Conservation (phyloP, 2,329 filamentous ascomycete genomes). For the Talaromyces sp. region DNA sequence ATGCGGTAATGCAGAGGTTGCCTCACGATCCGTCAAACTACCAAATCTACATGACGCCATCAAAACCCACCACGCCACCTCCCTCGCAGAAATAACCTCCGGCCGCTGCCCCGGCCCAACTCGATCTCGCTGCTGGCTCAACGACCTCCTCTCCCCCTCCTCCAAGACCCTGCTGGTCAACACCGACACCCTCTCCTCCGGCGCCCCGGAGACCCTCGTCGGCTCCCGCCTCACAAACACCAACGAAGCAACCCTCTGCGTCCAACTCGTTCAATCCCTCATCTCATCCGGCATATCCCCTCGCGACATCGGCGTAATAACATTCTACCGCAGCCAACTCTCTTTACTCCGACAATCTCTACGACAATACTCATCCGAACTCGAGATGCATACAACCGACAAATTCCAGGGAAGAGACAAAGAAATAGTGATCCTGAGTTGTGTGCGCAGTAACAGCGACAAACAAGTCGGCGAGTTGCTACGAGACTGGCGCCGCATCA, state of each 20-base stretch:
- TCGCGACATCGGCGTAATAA: slow-evolving; percentile 86
- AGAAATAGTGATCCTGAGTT: slow-evolving; percentile 80
- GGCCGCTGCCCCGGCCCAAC: slow-evolving; percentile 56
- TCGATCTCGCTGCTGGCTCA: slow-evolving; percentile 68
- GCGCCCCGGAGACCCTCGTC: slow-evolving; percentile 62
- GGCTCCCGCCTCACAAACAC: slow-evolving; percentile 87
- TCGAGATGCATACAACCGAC: slow-evolving; percentile 96
- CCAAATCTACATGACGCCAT: slow-evolving; percentile 64
- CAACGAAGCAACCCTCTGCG: slow-evolving; percentile 73
- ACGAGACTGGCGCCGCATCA: slow-evolving; percentile 88
- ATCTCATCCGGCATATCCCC: slow-evolving; percentile 72
- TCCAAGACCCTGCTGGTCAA: slow-evolving; percentile 84
- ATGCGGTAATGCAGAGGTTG: slow-evolving; percentile 78
- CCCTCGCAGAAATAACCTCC: slow-evolving; percentile 24
- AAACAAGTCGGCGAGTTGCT: slow-evolving; percentile 85
- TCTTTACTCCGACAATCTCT: slow-evolving; percentile 75
- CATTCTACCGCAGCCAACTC: slow-evolving; percentile 91
- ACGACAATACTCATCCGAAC: slow-evolving; percentile 56
- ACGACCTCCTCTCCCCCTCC: slow-evolving; percentile 65
- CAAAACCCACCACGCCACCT: slow-evolving; percentile 54
- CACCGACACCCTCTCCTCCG: slow-evolving; percentile 70
- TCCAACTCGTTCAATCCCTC: slow-evolving; percentile 77
- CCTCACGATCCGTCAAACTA: slow-evolving; percentile 65
- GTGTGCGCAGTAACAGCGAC: slow-evolving; percentile 82
- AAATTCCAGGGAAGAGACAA: slow-evolving; percentile 97